phyloP scores from a whole-genome alignment of 305 asterid genomes.

The Plantago lanceolata region DNA sequence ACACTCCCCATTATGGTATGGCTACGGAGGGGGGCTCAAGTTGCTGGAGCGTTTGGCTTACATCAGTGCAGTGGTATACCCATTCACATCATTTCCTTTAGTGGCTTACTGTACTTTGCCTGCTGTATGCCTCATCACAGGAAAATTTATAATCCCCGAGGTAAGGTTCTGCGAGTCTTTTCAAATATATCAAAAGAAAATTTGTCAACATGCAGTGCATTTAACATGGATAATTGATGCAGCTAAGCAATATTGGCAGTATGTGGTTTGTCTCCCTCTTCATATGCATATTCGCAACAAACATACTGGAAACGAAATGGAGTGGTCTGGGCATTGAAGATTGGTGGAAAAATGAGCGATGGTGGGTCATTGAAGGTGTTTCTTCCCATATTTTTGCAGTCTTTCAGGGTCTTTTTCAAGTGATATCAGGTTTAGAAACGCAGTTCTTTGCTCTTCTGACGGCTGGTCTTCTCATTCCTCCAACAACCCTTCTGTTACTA shows the following conservation, averaged over 20 bases:
- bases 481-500: neutral
- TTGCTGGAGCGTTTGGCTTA: conserved; percentile 31
- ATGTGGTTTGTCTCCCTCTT: neutral
- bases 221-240: neutral
- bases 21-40: conserved; percentile 33
- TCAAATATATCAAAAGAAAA: neutral
- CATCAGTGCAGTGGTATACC: conserved; percentile 74
- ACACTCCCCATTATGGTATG: conserved; percentile 64
- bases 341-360: neutral
- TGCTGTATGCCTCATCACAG: conserved; percentile 85
- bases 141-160: conserved; percentile 93
- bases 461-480: neutral
- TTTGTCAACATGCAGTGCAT: neutral
- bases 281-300: neutral
- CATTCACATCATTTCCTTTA: conserved; percentile 85
- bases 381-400: neutral
- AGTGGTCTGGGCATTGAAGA: neutral
- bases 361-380: neutral
- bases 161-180: conserved; percentile 24
- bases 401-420: neutral
- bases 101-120: conserved; percentile 89
- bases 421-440: neutral
- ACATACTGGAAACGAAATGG: neutral
- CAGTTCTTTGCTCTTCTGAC: neutral
- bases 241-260: neutral